These are phyloP conservation scores for Orbilia quercus DNA, from an alignment of 2,329 filamentous ascomycete genomes.

Conservation along the genomic window DNA sequence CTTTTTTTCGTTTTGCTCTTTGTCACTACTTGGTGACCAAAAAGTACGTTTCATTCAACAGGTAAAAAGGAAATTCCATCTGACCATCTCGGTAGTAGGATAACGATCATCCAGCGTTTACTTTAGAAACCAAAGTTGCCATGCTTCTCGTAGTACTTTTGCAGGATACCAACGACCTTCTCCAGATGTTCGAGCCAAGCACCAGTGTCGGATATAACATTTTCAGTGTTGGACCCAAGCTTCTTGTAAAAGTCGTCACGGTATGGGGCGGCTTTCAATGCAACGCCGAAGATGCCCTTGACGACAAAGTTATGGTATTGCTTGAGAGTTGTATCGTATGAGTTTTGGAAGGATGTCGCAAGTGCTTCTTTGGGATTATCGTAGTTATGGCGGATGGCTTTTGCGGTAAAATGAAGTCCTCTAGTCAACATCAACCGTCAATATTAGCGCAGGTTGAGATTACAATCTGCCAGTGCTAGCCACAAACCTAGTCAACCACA, in stretches of 20 bases:
- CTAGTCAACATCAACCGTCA: slow-evolving; percentile 65
- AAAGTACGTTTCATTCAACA: slow-evolving; percentile 3
- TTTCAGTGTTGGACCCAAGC: slow-evolving; percentile 76
- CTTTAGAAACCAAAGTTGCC: slow-evolving; percentile 34
- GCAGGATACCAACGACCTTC: slow-evolving; percentile 80
- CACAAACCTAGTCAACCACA: slow-evolving; percentile 71
- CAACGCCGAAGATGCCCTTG: slow-evolving; percentile 90
- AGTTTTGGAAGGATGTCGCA: slow-evolving; percentile 82
- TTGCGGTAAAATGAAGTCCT: slow-evolving; percentile 91
- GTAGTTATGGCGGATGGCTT: slow-evolving; percentile 82
- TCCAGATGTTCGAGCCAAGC: slow-evolving; percentile 82
- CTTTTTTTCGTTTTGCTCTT: slow-evolving; percentile 5
- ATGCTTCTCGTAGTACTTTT: slow-evolving; percentile 68
- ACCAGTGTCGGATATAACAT: slow-evolving; percentile 64
- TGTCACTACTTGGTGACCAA: slow-evolving; percentile 2
- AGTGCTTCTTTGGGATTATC: slow-evolving; percentile 78
- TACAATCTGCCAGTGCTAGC: not conserved
- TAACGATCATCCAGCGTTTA: slow-evolving; percentile 13
- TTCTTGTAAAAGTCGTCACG: slow-evolving; percentile 92
- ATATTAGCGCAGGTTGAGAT: not conserved
- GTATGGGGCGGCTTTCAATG: slow-evolving; percentile 93
- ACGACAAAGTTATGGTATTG: slow-evolving; percentile 88
- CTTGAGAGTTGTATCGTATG: slow-evolving; percentile 89
- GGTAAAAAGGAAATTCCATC: slow-evolving; percentile 12
- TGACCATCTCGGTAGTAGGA: slow-evolving; percentile 18